Evolutionary conservation across 2,329 filamentous ascomycete genomes (phyloP).

Genomic region (Rhinocladiella similis): DNA sequence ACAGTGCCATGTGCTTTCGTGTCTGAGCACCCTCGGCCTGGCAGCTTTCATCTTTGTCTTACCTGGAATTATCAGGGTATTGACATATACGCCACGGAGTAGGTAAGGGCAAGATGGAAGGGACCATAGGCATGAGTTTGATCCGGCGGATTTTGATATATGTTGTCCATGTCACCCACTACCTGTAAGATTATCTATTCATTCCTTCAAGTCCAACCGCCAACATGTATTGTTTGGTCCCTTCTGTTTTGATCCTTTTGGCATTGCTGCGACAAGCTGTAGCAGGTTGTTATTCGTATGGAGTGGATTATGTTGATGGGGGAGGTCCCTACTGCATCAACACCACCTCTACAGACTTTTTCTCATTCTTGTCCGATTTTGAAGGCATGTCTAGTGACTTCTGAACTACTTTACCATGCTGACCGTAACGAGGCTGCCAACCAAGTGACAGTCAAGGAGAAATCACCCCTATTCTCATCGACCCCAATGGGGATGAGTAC

Average conservation of each 20-base stretch:
- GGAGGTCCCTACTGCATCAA: constrained; percentile 29
- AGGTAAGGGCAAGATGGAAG: neutral
- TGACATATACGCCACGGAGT: too few relatives aligned
- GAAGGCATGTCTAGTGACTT: constrained; percentile 10
- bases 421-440: constrained; percentile 18
- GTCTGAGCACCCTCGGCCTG: neutral
- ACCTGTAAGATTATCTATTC: neutral
- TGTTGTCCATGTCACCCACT: neutral
- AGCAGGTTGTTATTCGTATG: constrained; percentile 25
- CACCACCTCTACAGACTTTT: constrained; percentile 24
- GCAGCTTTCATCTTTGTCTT: neutral
- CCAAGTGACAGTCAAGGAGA: constrained; percentile 22
- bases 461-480: constrained; percentile 26
- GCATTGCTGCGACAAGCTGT: constrained; percentile 5
- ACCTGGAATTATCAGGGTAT: neutral
- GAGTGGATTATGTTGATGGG: constrained; percentile 25
- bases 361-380: constrained; percentile 27
- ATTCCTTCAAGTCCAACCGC: neutral
- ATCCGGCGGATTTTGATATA: constrained; percentile 8
- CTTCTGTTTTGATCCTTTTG: constrained; percentile 7
- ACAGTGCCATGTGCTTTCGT: neutral
- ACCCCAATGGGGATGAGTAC: constrained; percentile 26
- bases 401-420: neutral
- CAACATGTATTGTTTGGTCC: constrained; percentile 15
- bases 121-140: neutral